Percentiles rank a stretch among this genome's conserved stretches.
These are phyloP conservation scores for Pecoramyces ruminantium DNA, from an alignment of 192 early-diverging fungal genomes.

Conservation along the genomic window DNA sequence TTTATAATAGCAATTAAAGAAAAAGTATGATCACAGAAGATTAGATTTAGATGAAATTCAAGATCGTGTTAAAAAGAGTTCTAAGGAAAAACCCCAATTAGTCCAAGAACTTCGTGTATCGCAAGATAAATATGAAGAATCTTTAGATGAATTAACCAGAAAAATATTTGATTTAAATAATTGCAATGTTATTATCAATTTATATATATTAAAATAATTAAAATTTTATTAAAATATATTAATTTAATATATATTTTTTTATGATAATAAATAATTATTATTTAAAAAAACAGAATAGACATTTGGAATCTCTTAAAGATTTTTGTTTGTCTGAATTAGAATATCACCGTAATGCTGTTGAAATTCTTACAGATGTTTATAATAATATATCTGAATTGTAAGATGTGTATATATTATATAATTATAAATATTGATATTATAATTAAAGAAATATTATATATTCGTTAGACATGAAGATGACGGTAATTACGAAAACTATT, in stretches of 20 bases:
- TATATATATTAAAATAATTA: neutral
- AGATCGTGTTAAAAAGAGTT: conserved; percentile 70
- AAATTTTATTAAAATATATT: neutral
- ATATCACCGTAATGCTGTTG: neutral
- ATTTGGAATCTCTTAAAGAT: neutral
- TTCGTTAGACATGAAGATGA: neutral
- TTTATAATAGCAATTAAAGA: conserved; percentile 26
- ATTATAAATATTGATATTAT: too few relatives aligned
- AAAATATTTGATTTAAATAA: conserved; percentile 73
- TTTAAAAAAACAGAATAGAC: too few relatives aligned
- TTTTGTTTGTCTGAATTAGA: neutral
- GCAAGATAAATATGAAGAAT: conserved; percentile 88
- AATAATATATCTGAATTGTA: neutral
- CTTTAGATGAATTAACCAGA: conserved; percentile 48
- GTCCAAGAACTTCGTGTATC: conserved; percentile 80
- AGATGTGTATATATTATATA: neutral
- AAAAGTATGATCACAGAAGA: conserved; percentile 73
- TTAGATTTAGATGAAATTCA: conserved; percentile 86
- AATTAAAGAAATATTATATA: too few relatives aligned
- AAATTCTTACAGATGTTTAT: neutral
- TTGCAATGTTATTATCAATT: conserved; percentile 46
- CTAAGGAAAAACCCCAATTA: conserved; percentile 78
- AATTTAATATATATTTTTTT: neutral
- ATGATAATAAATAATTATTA: too few relatives aligned
- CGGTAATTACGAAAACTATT: neutral